A percentile compares a stretch with the other conserved stretches of the same genome.
Conservation (phyloP, 768 basidiomycete genomes). For the Agaricus bisporus region DNA sequence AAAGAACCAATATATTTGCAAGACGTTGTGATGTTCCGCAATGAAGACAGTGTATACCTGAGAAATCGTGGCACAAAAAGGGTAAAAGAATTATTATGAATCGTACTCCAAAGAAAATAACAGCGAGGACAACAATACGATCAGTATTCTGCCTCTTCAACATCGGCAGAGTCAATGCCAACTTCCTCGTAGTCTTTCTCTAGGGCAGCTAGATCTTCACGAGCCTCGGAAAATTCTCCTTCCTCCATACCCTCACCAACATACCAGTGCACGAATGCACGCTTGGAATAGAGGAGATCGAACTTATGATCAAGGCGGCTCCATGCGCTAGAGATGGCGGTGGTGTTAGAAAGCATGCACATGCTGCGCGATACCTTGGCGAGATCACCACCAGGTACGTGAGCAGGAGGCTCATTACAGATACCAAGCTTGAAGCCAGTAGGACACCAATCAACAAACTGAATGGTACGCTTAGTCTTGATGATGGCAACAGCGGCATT, state of each 20-base stretch:
- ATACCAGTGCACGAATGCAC: constrained; percentile 91
- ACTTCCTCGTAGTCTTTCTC: constrained; percentile 96
- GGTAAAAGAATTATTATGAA: constrained; percentile 15
- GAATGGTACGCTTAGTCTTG: constrained; percentile 97
- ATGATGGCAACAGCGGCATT: constrained; percentile 88
- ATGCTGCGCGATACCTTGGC: constrained; percentile 91
- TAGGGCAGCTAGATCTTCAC: constrained; percentile 95
- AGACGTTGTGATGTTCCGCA: constrained; percentile 24
- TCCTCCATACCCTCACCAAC: constrained; percentile 99
- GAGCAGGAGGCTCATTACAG: constrained; percentile 93
- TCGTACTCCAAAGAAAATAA: constrained; percentile 10
- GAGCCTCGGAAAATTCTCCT: constrained; percentile 98
- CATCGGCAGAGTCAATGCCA: constrained; percentile 70
- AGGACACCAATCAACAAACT: constrained; percentile 97
- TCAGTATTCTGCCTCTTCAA: constrained; percentile 63
- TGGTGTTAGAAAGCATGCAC: constrained; percentile 96
- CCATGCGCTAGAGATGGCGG: constrained; percentile 94
- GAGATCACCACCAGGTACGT: constrained; percentile 90
- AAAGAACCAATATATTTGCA: background rate
- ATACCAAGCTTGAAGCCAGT: constrained; percentile 99
- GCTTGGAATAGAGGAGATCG: constrained; percentile 95
- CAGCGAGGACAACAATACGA: constrained; percentile 9
- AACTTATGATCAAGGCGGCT: constrained; percentile 93
- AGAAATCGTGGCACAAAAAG: constrained; percentile 18
- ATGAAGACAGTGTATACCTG: constrained; percentile 23